A percentile compares a stretch with the other conserved stretches of the same genome.
Evolutionary conservation across 768 basidiomycete species (phyloP).

Genomic region (Rhodotorula kratochvilovae): DNA sequence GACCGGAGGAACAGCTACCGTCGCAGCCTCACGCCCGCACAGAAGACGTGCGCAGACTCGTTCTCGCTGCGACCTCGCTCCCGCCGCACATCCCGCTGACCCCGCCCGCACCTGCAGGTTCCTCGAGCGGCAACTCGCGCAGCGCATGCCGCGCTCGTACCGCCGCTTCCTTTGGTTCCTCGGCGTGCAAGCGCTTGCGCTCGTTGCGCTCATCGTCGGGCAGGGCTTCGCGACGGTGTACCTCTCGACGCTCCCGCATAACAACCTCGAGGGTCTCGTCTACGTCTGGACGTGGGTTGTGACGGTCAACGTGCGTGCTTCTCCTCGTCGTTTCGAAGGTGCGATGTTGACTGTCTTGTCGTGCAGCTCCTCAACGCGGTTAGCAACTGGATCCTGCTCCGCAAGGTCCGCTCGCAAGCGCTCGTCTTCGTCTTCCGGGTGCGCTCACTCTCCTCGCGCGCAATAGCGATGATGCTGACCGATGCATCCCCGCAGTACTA

Average conservation of each 20-base stretch:
- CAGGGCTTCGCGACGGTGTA: conserved; percentile 72
- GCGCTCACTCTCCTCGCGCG: neutral
- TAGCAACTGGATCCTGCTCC: conserved; percentile 48
- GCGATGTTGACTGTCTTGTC: neutral
- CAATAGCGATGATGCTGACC: no score
- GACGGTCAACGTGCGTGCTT: conserved; percentile 39
- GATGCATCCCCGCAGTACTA: conserved; percentile 2
- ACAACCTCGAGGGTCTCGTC: conserved; percentile 57
- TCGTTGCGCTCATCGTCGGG: conserved; percentile 64
- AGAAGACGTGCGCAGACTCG: conserved; percentile 45
- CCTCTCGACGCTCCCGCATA: conserved; percentile 87
- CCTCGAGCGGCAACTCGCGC: conserved; percentile 46
- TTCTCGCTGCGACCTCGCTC: neutral
- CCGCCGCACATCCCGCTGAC: neutral
- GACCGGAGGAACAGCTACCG: conserved; percentile 50
- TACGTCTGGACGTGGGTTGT: conserved; percentile 52
- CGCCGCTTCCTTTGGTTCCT: conserved; percentile 53
- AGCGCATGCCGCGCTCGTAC: conserved; percentile 50
- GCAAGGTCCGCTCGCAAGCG: conserved; percentile 49
- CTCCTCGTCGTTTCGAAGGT: neutral
- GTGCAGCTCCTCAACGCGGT: conserved; percentile 42
- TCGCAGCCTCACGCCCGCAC: conserved; percentile 46
- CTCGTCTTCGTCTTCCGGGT: conserved; percentile 50
- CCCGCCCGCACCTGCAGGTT: conserved; percentile 38
- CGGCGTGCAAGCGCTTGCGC: conserved; percentile 49